Base-by-base conservation (phyloP, 2,329 filamentous ascomycete genomes). In the Alternaria incomplexa region DNA sequence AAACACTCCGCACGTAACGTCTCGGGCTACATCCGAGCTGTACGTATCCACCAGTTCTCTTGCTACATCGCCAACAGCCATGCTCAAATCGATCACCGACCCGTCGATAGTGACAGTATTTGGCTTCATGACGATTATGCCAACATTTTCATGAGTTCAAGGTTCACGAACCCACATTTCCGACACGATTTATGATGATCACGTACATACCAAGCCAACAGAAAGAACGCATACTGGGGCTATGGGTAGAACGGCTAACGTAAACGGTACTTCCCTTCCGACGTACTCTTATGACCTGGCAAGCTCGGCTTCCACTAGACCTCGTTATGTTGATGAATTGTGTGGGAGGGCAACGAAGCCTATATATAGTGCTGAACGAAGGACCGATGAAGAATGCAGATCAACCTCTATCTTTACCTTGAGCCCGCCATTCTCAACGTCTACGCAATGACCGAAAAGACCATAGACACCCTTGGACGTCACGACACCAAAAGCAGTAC, bases 391-490 rank as follows among this genome's bases (percentile, higher is more conserved):
- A 47, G 46, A 62, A 62, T 5, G 32, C 15, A 36, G 7, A 36
- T n/a, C 57, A 44, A 44, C 22, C 20, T 11, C 17, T 55, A 46
- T 59, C 50, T 46, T 56, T 28, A 32, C 45, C 22, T 53, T 32
- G 12, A 50, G 43, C 28, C 12, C 17, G 15, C 20, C 47, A 44
- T 43, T 51, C 60, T 60, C 52, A 57, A 47, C 50, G 47, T 48
- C 45, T 52, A 12, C 52, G 28, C 51, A 44, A 71, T 68, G 64
- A 32, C 62, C 30, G 69, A 70, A 54, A 73, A 71, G 46, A 58
- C 50, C 5, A 47, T 55, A 50, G 61, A 43, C 57, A 58, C 15
- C 45, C 12, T 62, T 36, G 57, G 66, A 17, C 63, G 55, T 45
- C 60, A 30, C 50, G 47, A 56, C 47, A 60, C 67, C 28, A 56